Evolutionary conservation across 352 stramenopile genomes (phyloP), one percentile per base, ranked within the genome.

Genomic region (Pythium sp.): DNA sequence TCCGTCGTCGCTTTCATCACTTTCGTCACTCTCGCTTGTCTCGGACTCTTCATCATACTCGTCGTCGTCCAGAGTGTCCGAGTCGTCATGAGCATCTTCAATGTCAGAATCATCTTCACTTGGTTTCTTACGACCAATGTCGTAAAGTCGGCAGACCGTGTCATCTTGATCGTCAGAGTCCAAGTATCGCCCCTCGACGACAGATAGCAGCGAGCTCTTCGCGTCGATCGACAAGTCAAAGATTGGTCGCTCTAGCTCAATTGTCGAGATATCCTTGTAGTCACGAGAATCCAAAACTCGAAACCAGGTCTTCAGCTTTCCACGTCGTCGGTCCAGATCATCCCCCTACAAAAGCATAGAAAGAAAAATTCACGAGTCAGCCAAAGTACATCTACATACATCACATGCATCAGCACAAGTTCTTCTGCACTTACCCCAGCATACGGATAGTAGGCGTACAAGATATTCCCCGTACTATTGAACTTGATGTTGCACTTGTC

Each of bases 71-170:
- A 92, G 74, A 5, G 78, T 77, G 43, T 92, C 84, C 32, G 82
- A 91, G 3, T 87, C 85, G 8, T 89, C 84, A 15, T 88, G 70
- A 12, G 69, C 84, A 59, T 93, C 85, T 69, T 97, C 90, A 22
- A 90, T 74, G 64, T 97, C 90, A 8, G 90, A 97, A 64, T 97
- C 90, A 61, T 92, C 89, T 71, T 97, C 90, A 53, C 87, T 86
- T 12, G 87, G 82, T 1, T 88, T 87, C 61, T 92, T 94, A 2
- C 90, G 78, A 9, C 90, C 90, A 56, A 96, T 82, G 49, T 97
- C 90, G 51, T 97, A 97, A n/a, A 96, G 69, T 15, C 87, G 84
- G 43, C 87, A 96, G 20, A 94, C 79, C 0, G 86, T 84, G 69
- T 94, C 86, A 55, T 95, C 82, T n/a, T 92, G 78, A 20, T 79